Percentiles rank a stretch among this genome's conserved stretches.
These are phyloP conservation scores for Eucalyptus cloeziana DNA, from an alignment of 345 rosid species.

Conservation along the genomic window DNA sequence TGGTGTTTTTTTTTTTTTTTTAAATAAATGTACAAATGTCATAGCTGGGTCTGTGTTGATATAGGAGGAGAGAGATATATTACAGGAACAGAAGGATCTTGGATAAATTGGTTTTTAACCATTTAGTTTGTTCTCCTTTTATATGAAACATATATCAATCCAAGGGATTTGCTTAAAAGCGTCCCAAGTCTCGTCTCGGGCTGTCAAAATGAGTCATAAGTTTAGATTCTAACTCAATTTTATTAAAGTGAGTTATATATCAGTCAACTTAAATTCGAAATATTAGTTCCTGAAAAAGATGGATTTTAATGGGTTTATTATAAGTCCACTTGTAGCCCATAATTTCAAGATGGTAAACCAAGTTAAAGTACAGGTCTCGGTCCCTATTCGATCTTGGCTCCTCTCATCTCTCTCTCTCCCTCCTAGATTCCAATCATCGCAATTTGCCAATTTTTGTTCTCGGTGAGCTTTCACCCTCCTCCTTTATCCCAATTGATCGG, in stretches of 20 bases:
- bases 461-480: background rate
- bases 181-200: background rate
- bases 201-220: background rate
- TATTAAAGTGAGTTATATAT: background rate
- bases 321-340: background rate
- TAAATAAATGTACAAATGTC: background rate
- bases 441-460: background rate
- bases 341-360: background rate
- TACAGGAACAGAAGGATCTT: background rate
- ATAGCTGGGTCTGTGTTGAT: background rate
- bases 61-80: background rate
- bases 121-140: background rate
- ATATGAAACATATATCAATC: background rate
- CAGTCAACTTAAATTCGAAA: background rate
- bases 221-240: background rate
- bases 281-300: background rate
- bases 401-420: background rate
- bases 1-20: background rate
- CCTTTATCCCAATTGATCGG: background rate
- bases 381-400: background rate
- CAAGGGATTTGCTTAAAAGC: background rate
- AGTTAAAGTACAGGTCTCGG: background rate
- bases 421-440: background rate
- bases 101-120: background rate
- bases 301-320: background rate